phyloP scores from a whole-genome alignment of 441 rosid genomes.

The Pelargonium australe region DNA sequence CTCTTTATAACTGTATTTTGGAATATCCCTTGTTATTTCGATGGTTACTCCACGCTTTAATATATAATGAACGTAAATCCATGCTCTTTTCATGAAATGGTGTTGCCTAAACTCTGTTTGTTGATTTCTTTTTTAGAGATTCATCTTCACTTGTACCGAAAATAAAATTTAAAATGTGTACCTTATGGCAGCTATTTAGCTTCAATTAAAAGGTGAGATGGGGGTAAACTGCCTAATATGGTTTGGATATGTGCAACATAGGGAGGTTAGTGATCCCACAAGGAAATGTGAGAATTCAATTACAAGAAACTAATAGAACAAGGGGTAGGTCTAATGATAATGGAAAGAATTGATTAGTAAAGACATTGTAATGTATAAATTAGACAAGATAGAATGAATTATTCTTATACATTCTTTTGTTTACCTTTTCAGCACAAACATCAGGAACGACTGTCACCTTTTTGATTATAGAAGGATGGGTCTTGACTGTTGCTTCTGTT shows the following conservation, averaged over 20 bases:
- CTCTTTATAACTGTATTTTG: no score
- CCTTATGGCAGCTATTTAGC: background rate
- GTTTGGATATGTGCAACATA: background rate
- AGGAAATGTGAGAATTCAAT: background rate
- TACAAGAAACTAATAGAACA: background rate
- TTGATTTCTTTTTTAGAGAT: background rate
- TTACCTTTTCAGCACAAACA: constrained; percentile 57
- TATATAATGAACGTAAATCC: background rate
- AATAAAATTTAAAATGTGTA: background rate
- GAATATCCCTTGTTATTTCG: background rate
- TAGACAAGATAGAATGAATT: background rate
- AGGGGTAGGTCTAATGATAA: background rate
- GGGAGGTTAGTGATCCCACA: background rate
- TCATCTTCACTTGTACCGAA: background rate
- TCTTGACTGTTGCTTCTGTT: constrained; percentile 90
- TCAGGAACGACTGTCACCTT: constrained; percentile 96
- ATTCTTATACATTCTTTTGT: background rate
- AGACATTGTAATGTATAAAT: background rate
- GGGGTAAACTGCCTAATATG: background rate
- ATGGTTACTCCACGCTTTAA: background rate
- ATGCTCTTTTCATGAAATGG: background rate
- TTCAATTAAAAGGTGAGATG: background rate
- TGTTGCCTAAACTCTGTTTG: background rate
- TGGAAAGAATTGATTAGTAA: background rate
- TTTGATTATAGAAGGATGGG: constrained; percentile 87